A percentile compares a stretch with the other conserved stretches of the same genome.
phyloP scores from a whole-genome alignment of 2,329 filamentous ascomycete species.

The Didymella glomerata region DNA sequence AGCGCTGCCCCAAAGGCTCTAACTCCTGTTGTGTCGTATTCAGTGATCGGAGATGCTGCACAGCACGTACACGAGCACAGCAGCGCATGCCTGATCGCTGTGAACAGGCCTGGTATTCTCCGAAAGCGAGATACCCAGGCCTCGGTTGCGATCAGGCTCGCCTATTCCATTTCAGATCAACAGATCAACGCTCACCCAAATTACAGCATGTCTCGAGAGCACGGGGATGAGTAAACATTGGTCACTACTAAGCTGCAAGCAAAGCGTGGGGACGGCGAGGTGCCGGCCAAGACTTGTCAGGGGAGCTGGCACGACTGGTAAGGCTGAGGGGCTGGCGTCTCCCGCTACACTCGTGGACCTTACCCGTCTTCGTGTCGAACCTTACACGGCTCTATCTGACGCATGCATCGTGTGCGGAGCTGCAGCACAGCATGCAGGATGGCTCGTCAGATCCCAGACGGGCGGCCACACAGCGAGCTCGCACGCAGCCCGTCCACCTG shows the following conservation, averaged over 20 bases:
- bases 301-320: constrained; percentile 24
- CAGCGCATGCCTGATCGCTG: constrained; percentile 10
- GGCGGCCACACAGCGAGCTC: constrained; percentile 13
- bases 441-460: constrained; percentile 22
- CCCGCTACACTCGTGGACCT: constrained; percentile 25
- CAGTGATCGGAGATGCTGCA: constrained; percentile 26
- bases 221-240: constrained; percentile 1
- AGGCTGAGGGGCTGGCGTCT: constrained; percentile 31
- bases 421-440: constrained; percentile 30
- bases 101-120: constrained; percentile 15
- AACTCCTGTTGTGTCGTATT: constrained; percentile 21
- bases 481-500: constrained; percentile 12
- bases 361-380: constrained; percentile 24
- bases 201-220: constrained; percentile 1
- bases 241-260: constrained; percentile 20
- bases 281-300: constrained; percentile 8
- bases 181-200: constrained; percentile 4
- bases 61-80: constrained; percentile 20
- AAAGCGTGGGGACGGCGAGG: constrained; percentile 25
- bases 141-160: constrained; percentile 10
- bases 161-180: background rate
- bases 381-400: constrained; percentile 24
- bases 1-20: constrained; percentile 8
- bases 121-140: constrained; percentile 5
- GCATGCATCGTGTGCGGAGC: constrained; percentile 26